Conservation (phyloP, 306 rosid genomes). For the peach (Prunus persica) region Prunus_persica_NCBIv2 NC_034012.1:2187501-2188000, state of each 20-base stretch:
- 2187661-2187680: slow-evolving; percentile 2
- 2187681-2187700: neutral
- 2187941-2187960: too few relatives aligned
- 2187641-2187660: slow-evolving; percentile 6
- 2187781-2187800: too few relatives aligned
- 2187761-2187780: too few relatives aligned
- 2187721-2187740: neutral
- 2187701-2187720: neutral
- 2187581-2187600: slow-evolving; percentile 23
- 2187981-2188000: neutral
- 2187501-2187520: slow-evolving; percentile 53
- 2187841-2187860: too few relatives aligned
- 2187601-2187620: slow-evolving; percentile 18
- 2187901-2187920: too few relatives aligned
- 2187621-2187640: neutral
- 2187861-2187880: too few relatives aligned
- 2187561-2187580: slow-evolving; percentile 34
- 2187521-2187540: slow-evolving; percentile 27
- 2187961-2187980: neutral
- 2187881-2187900: too few relatives aligned
- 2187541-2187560: slow-evolving; percentile 16
- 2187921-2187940: too few relatives aligned
- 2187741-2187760: neutral
- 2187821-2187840: too few relatives aligned
- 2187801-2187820: too few relatives aligned